Evolutionary conservation across 176 grass and related monocot species (phyloP).

Genomic region (Zea luxurians): DNA sequence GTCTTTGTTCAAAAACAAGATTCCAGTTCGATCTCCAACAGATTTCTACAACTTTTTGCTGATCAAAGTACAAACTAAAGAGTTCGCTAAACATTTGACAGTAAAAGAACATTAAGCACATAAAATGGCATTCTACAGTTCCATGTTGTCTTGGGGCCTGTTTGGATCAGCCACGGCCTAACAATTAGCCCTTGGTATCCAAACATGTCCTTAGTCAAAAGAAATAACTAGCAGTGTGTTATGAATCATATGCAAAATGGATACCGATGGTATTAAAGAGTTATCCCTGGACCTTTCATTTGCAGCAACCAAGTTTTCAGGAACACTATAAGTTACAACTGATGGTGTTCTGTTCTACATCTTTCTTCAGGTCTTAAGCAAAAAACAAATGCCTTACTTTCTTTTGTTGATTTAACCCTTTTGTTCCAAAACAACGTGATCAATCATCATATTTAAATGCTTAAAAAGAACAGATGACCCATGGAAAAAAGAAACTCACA

Average conservation of each 20-base stretch:
- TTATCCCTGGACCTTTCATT: not conserved
- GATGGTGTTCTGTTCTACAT: not conserved
- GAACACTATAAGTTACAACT: not conserved
- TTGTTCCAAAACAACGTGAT: slow-evolving; percentile 5
- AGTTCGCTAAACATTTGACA: not conserved
- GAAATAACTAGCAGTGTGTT: not conserved
- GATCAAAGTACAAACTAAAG: not conserved
- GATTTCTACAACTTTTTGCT: not conserved
- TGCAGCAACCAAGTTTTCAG: not conserved
- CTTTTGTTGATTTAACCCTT: not conserved
- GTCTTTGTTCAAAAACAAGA: not conserved
- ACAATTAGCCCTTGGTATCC: not conserved
- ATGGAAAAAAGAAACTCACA: slow-evolving; percentile 49
- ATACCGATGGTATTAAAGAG: not conserved
- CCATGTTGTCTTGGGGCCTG: not conserved
- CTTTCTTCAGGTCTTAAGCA: slow-evolving; percentile 1
- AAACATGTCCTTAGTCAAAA: not conserved
- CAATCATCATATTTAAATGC: slow-evolving; percentile 29
- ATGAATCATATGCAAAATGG: not conserved
- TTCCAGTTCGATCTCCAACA: not conserved
- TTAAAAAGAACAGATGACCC: slow-evolving; percentile 16
- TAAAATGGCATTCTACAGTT: slow-evolving; percentile 3
- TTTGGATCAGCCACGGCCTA: not conserved
- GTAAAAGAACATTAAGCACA: not conserved
- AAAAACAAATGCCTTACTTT: not conserved